A percentile compares a stretch with the other conserved stretches of the same genome.
phyloP scores from a whole-genome alignment of 129 eudicot species.

The Lonicera japonica region DNA sequence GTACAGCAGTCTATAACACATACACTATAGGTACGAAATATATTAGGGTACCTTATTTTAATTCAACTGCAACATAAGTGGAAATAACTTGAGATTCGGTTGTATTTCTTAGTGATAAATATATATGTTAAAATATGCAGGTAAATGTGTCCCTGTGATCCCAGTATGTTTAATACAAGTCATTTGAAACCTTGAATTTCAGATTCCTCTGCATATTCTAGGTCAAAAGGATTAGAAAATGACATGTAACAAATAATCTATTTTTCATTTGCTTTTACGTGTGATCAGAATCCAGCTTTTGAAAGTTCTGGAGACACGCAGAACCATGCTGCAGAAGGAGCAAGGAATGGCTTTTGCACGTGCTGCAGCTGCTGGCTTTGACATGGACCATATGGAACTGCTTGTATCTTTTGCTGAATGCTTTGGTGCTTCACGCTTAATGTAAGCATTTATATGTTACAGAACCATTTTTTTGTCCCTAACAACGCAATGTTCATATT shows the following conservation, averaged over 20 bases:
- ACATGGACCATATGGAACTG: slow-evolving; percentile 60
- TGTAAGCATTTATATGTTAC: slow-evolving; percentile 35
- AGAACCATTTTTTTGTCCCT: background rate
- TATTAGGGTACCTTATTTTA: no score
- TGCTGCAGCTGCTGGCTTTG: slow-evolving; percentile 94
- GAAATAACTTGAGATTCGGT: no score
- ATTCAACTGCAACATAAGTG: no score
- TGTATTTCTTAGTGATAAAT: no score
- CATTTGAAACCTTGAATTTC: no score
- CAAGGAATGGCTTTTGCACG: slow-evolving; percentile 99
- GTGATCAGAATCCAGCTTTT: slow-evolving; percentile 70
- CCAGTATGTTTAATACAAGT: no score
- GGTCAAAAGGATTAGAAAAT: background rate
- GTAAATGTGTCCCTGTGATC: no score
- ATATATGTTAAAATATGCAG: no score
- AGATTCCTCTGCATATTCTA: no score
- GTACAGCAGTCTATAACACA: no score
- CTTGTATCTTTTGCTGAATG: slow-evolving; percentile 73
- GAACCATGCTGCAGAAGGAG: slow-evolving; percentile 70
- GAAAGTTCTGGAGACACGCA: slow-evolving; percentile 85
- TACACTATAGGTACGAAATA: no score
- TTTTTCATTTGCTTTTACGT: background rate
- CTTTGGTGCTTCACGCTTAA: slow-evolving; percentile 86
- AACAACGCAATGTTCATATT: no score
- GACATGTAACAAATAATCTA: background rate